Evolutionary conservation across 768 basidiomycete species (phyloP).

Genomic region (Hericium coralloides): DNA sequence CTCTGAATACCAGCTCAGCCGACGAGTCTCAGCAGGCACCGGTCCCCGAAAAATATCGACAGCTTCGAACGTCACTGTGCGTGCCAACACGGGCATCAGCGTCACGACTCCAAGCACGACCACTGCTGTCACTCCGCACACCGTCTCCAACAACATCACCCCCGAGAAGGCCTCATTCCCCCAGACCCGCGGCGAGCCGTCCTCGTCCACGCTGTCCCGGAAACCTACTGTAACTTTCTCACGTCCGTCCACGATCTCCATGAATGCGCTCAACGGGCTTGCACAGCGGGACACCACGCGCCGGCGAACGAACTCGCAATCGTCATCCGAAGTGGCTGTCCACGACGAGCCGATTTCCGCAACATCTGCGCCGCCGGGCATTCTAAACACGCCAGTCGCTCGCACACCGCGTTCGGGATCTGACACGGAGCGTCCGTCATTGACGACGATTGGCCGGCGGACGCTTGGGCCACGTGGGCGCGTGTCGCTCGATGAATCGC

Average conservation of each 20-base stretch:
- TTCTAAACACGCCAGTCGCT: slow-evolving; percentile 26
- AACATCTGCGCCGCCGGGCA: slow-evolving; percentile 22
- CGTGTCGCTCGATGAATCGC: slow-evolving; percentile 34
- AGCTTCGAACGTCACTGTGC: slow-evolving; percentile 36
- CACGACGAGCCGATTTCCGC: slow-evolving; percentile 22
- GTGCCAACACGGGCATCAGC: slow-evolving; percentile 36
- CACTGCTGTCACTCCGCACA: slow-evolving; percentile 59
- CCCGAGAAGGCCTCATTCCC: slow-evolving; percentile 20
- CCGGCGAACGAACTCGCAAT: slow-evolving; percentile 25
- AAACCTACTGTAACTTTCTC: slow-evolving; percentile 54
- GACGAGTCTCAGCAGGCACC: slow-evolving; percentile 10
- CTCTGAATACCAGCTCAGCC: slow-evolving; percentile 39
- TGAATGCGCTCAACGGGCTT: slow-evolving; percentile 45
- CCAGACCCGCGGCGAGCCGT: slow-evolving; percentile 12
- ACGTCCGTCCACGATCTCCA: slow-evolving; percentile 45
- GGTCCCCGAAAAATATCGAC: slow-evolving; percentile 37
- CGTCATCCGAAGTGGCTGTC: not conserved
- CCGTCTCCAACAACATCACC: slow-evolving; percentile 37
- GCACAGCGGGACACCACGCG: slow-evolving; percentile 40
- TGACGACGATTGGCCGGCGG: slow-evolving; percentile 20
- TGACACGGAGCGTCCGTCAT: slow-evolving; percentile 43
- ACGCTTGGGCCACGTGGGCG: slow-evolving; percentile 33
- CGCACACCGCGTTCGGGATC: slow-evolving; percentile 30
- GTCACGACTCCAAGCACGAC: slow-evolving; percentile 47
- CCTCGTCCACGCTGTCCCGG: slow-evolving; percentile 18